Base-by-base conservation (phyloP, 169 alveolate species). In the Plasmodium coatneyi region DNA sequence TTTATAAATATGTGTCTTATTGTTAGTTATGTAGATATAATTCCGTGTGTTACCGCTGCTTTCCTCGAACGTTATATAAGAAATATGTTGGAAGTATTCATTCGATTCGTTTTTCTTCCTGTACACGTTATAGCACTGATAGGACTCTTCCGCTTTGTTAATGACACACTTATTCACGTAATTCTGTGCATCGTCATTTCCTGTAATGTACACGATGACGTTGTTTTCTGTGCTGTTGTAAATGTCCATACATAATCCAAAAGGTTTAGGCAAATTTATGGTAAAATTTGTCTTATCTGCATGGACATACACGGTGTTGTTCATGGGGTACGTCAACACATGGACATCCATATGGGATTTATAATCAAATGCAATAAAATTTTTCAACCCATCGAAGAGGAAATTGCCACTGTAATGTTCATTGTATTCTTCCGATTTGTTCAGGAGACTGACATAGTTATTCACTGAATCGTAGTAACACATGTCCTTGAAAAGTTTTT, bases 361-460 rank as follows among this genome's bases (percentile, higher is more conserved):
- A 34, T 89, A 89, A 80, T 89, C 94, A 66, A 89, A 89, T 28
- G 91, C 94, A 28, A 89, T 66, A 79, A 36, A 79, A 56, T 80
- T 36, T 80, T 79, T 89, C 6, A 79, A 16, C 14, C 94, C 94
- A 16, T 89, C 94, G 34, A 89, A 89, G 12, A 79, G 14, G 82
- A 79, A 79, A 66, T 54, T 54, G 3, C 91, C 90, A 32, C 7
- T 60, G 71, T 60, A 89, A 32, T 60, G 36, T 1, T 43, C 36
- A 46, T 70, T 89, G 72, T 89, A 89, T 28, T 79, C 78, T 16
- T 41, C 82, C 10, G 52, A n/a, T 19, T n/a, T 41, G 56, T 80
- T 78, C 5, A 89, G 25, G 16, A 43, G 2, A 46, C 91, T 89
- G 2, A 89, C 94, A 30, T 22, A 89, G 71, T 89, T 89, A 22